These are phyloP conservation scores for Colletotrichum camelliae DNA, from an alignment of 2,329 filamentous ascomycete genomes.

Conservation along the genomic window DNA sequence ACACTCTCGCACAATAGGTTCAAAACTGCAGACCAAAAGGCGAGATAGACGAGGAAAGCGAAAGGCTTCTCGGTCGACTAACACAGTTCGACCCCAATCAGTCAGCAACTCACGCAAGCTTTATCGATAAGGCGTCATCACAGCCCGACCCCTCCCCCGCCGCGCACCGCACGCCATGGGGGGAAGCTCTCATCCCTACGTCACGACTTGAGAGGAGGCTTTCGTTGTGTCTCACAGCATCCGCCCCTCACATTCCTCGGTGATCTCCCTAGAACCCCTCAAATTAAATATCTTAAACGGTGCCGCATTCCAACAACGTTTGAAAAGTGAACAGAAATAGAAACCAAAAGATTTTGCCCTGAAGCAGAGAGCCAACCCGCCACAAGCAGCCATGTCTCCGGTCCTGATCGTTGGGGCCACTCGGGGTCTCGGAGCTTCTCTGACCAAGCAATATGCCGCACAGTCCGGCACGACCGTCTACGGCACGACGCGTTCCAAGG, in stretches of 20 bases:
- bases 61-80: background rate
- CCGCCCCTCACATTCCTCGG: background rate
- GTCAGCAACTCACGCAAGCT: conserved; percentile 8
- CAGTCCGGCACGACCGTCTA: conserved; percentile 55
- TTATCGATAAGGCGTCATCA: conserved; percentile 20
- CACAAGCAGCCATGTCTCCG: conserved; percentile 41
- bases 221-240: background rate
- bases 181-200: background rate
- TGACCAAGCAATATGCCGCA: conserved; percentile 63
- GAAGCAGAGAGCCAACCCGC: background rate
- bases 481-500: conserved; percentile 60
- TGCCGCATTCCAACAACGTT: conserved; percentile 15
- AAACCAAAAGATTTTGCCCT: background rate
- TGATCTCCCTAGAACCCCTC: background rate
- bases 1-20: background rate
- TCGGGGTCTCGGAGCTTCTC: conserved; percentile 68
- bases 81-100: background rate
- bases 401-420: conserved; percentile 72
- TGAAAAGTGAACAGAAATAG: conserved; percentile 4
- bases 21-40: background rate
- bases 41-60: background rate
- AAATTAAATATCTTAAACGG: background rate
- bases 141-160: background rate
- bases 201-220: background rate
- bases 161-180: background rate